Base-by-base conservation (phyloP, 129 eudicot genomes). In the Centaurea solstitialis region DNA sequence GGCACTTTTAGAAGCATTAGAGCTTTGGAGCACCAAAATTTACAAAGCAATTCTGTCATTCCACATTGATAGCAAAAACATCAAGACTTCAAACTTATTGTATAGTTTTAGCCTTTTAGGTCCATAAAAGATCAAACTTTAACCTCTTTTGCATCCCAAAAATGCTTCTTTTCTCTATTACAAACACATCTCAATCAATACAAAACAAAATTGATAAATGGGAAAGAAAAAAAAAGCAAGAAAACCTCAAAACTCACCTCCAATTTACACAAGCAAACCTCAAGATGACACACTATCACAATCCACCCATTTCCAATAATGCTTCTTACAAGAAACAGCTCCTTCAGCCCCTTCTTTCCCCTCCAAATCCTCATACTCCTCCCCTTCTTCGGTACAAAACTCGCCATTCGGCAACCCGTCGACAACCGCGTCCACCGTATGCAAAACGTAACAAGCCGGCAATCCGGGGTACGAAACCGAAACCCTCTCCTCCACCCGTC, bases 281-380 rank as follows among this genome's bases (percentile, higher is more conserved):
- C 84, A 83, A 39, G 39, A 76, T 41, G 77, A 87, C 79, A 80
- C 68, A 11, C 70, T 76, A 87, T 81, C 73, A 82, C 84, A 72
- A 76, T 88, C 89, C 81, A 94, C 90, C 99, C 99, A 94, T 73
- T 89, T 94, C 99, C 99, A 94, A 41, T 76, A 92, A 87, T 92
- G 99, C 86, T 83, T 92, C 82, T 82, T 92, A 80, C 96, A 91
- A 7, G 86, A 80, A 73, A 94, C 88, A 8, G 99, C 98, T 13
- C 78, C 81, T 41, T 83, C 87, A 0, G 82, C 87, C 17, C 75
- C 78, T 17, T 72, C 62, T 37, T 64, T 82, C 72, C 64, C 92
- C 33, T 50, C 86, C 76, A 79, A 77, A 67, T 78, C 84, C 76
- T 30, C 83, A 62, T 92, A 89, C 76, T 90, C 97, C 22, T 83